Base-by-base conservation (phyloP, 1,139 yeast species). In the Lodderomyces beijingensis region DNA sequence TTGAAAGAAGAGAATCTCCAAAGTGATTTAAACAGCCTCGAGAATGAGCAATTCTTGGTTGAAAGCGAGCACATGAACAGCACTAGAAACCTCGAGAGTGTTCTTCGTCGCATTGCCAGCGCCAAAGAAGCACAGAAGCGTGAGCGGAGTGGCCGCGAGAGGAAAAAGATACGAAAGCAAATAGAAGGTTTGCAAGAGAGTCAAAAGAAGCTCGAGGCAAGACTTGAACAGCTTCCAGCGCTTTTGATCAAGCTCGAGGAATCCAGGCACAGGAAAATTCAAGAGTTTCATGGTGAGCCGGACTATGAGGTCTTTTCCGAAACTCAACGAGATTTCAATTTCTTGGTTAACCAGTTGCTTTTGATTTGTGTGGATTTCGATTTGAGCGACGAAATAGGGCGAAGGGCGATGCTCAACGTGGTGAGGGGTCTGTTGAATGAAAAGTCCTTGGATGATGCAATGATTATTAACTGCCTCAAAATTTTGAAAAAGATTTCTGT, bases 311-410 rank as follows among this genome's bases (percentile, higher is more conserved):
- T 38, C n/a, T 58, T 57, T 36, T 48, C 54, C 3, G 68, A 59
- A 17, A 60, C 59, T 31, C 65, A 74, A 13, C 64, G 63, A 20
- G 91, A 83, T 37, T 53, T 79, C 24, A 89, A 86, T 44, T 89
- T 81, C 48, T 76, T 88, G 30, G 72, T 87, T 30, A 77, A 79
- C 39, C 96, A 91, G 52, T 54, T 93, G 21, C 55, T 91, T 25
- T 58, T 66, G 6, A 74, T 87, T 25, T 80, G 91, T 0, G 72
- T 72, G 28, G 76, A 76, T 25, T 84, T 81, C 50, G 98, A 91
- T 53, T 87, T 77, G 49, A 82, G 89, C 43, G 98, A 91, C 59
- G 96, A 89, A 54, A 75, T 85, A 32, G 96, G 97, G 5, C 75
- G 97, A 50, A 72, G 95, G 51, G 77, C 79, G 31, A 81, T 87